Base-by-base conservation (phyloP, 176 grass and related monocot species). In the Oryza meyeriana region DNA sequence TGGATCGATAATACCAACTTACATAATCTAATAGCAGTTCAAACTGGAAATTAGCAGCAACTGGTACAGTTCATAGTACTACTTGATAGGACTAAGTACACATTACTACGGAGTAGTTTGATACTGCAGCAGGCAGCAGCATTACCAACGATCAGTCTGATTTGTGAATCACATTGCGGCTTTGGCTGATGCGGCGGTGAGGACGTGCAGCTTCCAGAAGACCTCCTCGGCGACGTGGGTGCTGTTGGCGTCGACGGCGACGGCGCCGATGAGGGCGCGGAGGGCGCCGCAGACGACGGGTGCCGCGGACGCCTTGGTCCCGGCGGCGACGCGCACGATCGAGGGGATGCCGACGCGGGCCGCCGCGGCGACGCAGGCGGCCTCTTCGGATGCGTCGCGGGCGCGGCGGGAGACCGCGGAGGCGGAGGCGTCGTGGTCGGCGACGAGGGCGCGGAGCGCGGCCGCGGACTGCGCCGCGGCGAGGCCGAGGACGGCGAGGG, bases 401-500 rank as follows among this genome's bases (percentile, higher is more conserved):
- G 75, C 30, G 36, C 45, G 35, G 75, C 84, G 57, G 35, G 91
- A 64, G 72, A 90, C 85, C 11, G 85, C 69, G 48, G 88, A 48
- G 30, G 81, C 68, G 1, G 88, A 28, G 25, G 91, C 91, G 66
- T 88, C 85, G 28, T 14, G 28, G 78, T 88, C 86, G 63, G 47
- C 52, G 28, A 26, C n/a, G 29, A 94, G 91, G 2, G 84, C 72
- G 10, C 52, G 78, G 73, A 88, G 85, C 14, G 88, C 81, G 1
- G 73, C 88, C 6, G 88, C 76, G 29, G 88, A 87, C 82, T 94
- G 62, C 4, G 81, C 14, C n/a, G 85, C 72, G 63, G 82, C 80
- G 32, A 94, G 88, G 57, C 91, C 91, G 6, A 94, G 88, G 55
- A 94, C 68, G 25, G 83, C 84, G 2, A 94, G 75, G 4, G 86